Base-by-base conservation (phyloP, 192 early-diverging fungal species). In the Umbelopsis sp. region DNA sequence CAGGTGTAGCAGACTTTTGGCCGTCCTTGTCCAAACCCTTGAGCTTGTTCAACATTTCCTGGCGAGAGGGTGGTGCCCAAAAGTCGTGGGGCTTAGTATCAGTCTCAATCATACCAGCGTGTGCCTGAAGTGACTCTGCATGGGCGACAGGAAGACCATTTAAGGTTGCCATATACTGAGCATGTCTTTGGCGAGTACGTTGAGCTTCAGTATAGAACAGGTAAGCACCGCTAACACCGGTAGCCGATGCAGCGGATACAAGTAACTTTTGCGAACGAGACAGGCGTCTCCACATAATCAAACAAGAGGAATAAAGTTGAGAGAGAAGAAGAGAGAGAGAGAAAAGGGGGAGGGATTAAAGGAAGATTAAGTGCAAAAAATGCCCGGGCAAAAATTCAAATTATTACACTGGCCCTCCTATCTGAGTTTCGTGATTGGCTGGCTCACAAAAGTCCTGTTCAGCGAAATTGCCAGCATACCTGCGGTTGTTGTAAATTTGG, bases 61-160 rank as follows among this genome's bases (percentile, higher is more conserved):
- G 73, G 37, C 92, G 88, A 47, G 86, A 87, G 47, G 92, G 92
- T 25, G 89, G 87, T 5, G 87, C 81, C 92, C 92, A 93, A 79
- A 91, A 89, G 27, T 86, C 86, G 21, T 86, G 85, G n/a, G 87
- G 84, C 37, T 84, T 82, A 61, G 35, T 61, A 15, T 52, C 35
- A 67, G 50, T 23, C 67, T 64, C 46, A n/a, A 66, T 18, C 8
- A 41, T 23, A 50, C 68, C 46, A 41, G 33, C 22, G 4, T 74
- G 66, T 1, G 37, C 50, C 25, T 49, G 69, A 33, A 61, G 11
- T 4, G 67, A 68, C 30, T 61, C 55, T 27, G 46, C 50, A 25
- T 66, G 35, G 8, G 66, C 21, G 20, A 73, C 22, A 27, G 67
- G 41, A 67, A 58, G 51, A 49, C 25, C 46, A 7, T 46, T 35